phyloP scores from a whole-genome alignment of 1,284 basidiomycete species.

The Amylostereum areolatum region DNA sequence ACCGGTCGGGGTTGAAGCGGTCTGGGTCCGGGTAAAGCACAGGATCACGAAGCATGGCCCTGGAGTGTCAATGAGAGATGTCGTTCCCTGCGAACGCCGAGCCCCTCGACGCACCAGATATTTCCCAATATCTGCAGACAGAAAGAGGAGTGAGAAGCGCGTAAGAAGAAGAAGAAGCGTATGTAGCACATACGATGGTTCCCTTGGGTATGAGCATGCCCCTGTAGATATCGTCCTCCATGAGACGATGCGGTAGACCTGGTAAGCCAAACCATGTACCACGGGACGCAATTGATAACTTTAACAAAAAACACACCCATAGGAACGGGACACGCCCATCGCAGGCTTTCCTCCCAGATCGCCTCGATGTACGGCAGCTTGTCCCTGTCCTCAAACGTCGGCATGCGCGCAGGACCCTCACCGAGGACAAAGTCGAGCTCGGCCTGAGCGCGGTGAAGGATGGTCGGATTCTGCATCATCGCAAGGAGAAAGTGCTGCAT shows the following conservation, averaged over 20 bases:
- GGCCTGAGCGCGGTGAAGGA: slow-evolving; percentile 42
- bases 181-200: slow-evolving; percentile 28
- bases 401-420: slow-evolving; percentile 33
- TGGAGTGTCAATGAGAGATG: slow-evolving; percentile 5
- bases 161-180: slow-evolving; percentile 23
- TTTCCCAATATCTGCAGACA: slow-evolving; percentile 12
- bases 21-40: slow-evolving; percentile 38
- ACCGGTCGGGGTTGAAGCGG: slow-evolving; percentile 44
- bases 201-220: slow-evolving; percentile 8
- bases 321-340: slow-evolving; percentile 7
- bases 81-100: too few relatives aligned
- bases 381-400: slow-evolving; percentile 42
- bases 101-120: slow-evolving; percentile 22
- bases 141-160: slow-evolving; percentile 17
- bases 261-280: neutral
- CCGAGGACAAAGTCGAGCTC: slow-evolving; percentile 54
- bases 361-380: slow-evolving; percentile 34
- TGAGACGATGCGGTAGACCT: slow-evolving; percentile 9
- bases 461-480: slow-evolving; percentile 48
- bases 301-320: slow-evolving; percentile 35
- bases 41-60: slow-evolving; percentile 40
- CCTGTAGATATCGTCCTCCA: slow-evolving; percentile 10
- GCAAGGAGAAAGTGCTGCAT: slow-evolving; percentile 54
- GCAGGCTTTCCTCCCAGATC: neutral
- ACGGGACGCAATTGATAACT: slow-evolving; percentile 2